These are phyloP conservation scores for Pseudozyma sp. DNA, from an alignment of 1,284 basidiomycete genomes.

Conservation along the genomic window DNA sequence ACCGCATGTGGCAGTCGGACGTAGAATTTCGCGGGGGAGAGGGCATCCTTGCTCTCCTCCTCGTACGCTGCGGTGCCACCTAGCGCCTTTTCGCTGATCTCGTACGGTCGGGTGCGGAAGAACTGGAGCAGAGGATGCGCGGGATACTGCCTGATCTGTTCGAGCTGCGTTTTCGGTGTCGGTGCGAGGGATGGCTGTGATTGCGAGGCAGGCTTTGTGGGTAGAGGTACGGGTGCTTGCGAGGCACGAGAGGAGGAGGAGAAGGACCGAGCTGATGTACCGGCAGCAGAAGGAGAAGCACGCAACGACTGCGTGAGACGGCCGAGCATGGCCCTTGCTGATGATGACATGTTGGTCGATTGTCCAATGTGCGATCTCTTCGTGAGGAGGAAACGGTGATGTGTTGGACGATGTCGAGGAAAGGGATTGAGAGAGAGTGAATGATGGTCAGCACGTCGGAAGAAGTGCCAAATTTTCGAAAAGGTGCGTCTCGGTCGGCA, in stretches of 20 bases:
- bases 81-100: slow-evolving; percentile 34
- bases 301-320: slow-evolving; percentile 36
- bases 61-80: slow-evolving; percentile 31
- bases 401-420: slow-evolving; percentile 4
- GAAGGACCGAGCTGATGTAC: slow-evolving; percentile 16
- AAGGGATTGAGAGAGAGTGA: background rate
- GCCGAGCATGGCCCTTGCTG: slow-evolving; percentile 13
- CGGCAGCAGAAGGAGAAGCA: slow-evolving; percentile 3
- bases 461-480: slow-evolving; percentile 11
- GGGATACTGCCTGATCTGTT: slow-evolving; percentile 56
- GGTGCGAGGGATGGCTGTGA: slow-evolving; percentile 25
- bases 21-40: slow-evolving; percentile 21
- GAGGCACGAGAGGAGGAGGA: slow-evolving; percentile 29
- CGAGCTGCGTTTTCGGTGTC: slow-evolving; percentile 30
- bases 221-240: slow-evolving; percentile 35
- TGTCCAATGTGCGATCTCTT: background rate
- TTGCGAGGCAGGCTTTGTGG: slow-evolving; percentile 48
- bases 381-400: background rate
- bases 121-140: slow-evolving; percentile 64
- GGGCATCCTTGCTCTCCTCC: slow-evolving; percentile 28
- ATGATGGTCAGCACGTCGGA: background rate
- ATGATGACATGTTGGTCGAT: slow-evolving; percentile 10
- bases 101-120: slow-evolving; percentile 48
- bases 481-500: slow-evolving; percentile 3
- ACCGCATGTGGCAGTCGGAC: slow-evolving; percentile 53